phyloP scores from a whole-genome alignment of 2,329 filamentous ascomycete species.

The Alternaria sp. region DNA sequence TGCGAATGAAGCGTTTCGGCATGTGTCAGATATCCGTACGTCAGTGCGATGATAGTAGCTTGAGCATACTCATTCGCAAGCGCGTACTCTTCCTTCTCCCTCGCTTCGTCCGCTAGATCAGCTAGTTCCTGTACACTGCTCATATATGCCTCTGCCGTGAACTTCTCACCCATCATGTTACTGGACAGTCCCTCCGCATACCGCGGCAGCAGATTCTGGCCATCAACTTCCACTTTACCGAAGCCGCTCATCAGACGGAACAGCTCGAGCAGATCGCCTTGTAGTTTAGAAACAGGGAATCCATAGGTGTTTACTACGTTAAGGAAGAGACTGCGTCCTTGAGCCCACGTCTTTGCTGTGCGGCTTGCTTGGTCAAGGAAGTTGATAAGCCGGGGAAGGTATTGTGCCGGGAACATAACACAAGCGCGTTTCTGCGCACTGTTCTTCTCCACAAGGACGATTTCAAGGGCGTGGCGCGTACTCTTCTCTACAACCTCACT shows the following conservation, averaged over 20 bases:
- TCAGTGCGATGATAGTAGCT: conserved; percentile 36
- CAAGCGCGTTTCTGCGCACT: conserved; percentile 32
- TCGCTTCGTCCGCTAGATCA: conserved; percentile 26
- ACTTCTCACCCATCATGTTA: conserved; percentile 22
- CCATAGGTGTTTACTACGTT: conserved; percentile 32
- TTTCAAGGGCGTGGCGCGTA: conserved; percentile 33
- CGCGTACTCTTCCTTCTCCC: conserved; percentile 18
- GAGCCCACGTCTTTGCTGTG: conserved; percentile 30
- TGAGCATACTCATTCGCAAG: conserved; percentile 32
- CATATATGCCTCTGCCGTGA: conserved; percentile 27
- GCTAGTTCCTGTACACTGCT: conserved; percentile 20
- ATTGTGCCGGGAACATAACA: conserved; percentile 45
- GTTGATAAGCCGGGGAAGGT: conserved; percentile 43
- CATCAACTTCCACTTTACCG: conserved; percentile 23
- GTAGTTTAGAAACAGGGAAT: conserved; percentile 30
- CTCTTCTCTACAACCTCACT: conserved; percentile 11
- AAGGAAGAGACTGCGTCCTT: conserved; percentile 27
- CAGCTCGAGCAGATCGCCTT: conserved; percentile 42
- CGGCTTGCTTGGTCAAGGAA: conserved; percentile 38
- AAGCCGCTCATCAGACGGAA: conserved; percentile 37
- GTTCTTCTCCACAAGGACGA: conserved; percentile 38
- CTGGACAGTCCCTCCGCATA: conserved; percentile 30
- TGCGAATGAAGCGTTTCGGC: conserved; percentile 35
- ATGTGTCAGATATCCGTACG: conserved; percentile 41
- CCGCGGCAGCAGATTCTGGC: conserved; percentile 27